Base-by-base conservation (phyloP, 305 asterid species). In the Andrographis paniculata region DNA sequence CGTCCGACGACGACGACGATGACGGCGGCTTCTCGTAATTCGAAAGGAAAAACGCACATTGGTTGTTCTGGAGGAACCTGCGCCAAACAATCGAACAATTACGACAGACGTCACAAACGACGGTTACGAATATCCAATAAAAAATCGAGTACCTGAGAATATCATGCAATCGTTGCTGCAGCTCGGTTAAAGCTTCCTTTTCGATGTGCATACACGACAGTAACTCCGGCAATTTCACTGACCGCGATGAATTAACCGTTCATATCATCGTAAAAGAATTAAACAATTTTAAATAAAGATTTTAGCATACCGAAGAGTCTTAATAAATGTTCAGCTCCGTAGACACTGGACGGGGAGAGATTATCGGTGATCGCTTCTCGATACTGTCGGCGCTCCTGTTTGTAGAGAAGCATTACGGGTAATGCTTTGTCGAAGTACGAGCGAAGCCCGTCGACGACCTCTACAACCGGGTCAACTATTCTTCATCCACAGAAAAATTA, bases 281-380 rank as follows among this genome's bases (percentile, higher is more conserved):
- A 6, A 8, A 31, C 2, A 31, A 1, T 8, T 1, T 10, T 11
- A 4, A 31, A 31, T 31, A 31, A 5, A 31, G 37, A 4, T 31
- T 31, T 10, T 0, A 1, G 17, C 78, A 17, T 76, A 85, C 94
- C 95, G 36, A 85, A 78, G 41, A 85, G 87, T 58, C 95, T 68
- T 45, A 85, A 58, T 20, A 85, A 66, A 68, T 85, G 95, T 61
- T 76, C 91, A 17, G 95, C 95, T 58, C 95, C 95, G 58, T 82
- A 85, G 18, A 85, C 67, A 17, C 48, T 17, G 1, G 94, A 74
- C 18, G 94, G 94, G 45, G 78, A 20, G 44, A 57, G 27, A 14
- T 63, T 48, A 15, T 74, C 73, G 21, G 61, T 42, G 47, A 70
- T 60, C n/a, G 49, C 59, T 61, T 65, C 75, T 58, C 61, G 48